Conservation (phyloP, 2,329 filamentous ascomycete genomes). For the Botryotinia calthae region DNA sequence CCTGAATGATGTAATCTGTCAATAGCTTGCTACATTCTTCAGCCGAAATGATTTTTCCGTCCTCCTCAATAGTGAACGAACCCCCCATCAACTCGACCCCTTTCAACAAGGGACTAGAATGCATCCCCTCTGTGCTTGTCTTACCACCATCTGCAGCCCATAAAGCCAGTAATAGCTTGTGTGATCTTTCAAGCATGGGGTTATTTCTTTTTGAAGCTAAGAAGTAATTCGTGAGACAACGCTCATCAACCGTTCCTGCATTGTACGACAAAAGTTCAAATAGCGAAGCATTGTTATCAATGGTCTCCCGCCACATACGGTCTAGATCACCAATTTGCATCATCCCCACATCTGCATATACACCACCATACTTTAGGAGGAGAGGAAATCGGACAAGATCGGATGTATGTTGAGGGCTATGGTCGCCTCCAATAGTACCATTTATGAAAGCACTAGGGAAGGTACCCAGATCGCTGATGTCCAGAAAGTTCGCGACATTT, state of each 20-base stretch:
- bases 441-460: slow-evolving; percentile 53
- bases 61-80: slow-evolving; percentile 35
- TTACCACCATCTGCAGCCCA: slow-evolving; percentile 49
- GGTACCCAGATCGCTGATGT: slow-evolving; percentile 43
- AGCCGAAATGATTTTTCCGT: slow-evolving; percentile 38
- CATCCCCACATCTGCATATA: slow-evolving; percentile 57
- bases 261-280: slow-evolving; percentile 51
- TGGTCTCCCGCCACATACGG: slow-evolving; percentile 49
- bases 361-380: slow-evolving; percentile 54
- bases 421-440: slow-evolving; percentile 49
- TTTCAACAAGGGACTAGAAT: slow-evolving; percentile 46
- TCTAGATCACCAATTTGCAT: slow-evolving; percentile 58
- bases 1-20: slow-evolving; percentile 58
- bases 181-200: slow-evolving; percentile 48
- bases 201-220: slow-evolving; percentile 44
- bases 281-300: slow-evolving; percentile 46
- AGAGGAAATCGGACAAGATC: slow-evolving; percentile 58
- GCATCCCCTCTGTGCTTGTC: slow-evolving; percentile 51
- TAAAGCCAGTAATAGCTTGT: slow-evolving; percentile 50
- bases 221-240: slow-evolving; percentile 50
- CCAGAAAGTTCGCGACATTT: slow-evolving; percentile 50
- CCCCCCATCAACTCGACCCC: slow-evolving; percentile 43
- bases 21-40: slow-evolving; percentile 46
- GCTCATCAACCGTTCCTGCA: slow-evolving; percentile 39
- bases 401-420: slow-evolving; percentile 53